These are phyloP conservation scores for Pyrenophora seminiperda DNA, from an alignment of 2,329 filamentous ascomycete species.

Conservation along the genomic window DNA sequence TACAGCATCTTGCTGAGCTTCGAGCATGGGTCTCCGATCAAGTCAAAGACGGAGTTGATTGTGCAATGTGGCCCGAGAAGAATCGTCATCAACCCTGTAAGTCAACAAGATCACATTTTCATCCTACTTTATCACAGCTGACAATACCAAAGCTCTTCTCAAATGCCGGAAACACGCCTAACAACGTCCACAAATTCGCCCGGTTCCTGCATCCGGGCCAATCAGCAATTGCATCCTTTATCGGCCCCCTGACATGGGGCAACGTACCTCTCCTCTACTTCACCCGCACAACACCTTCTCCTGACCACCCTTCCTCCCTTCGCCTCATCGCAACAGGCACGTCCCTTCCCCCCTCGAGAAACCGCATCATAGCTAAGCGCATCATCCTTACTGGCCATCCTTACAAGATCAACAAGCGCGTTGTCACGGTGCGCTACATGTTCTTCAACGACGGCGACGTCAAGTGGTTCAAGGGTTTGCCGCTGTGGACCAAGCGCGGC, in stretches of 20 bases:
- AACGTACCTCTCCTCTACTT: conserved; percentile 90
- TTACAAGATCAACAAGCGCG: conserved; percentile 97
- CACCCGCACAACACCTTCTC: conserved; percentile 59
- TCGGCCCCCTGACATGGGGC: conserved; percentile 91
- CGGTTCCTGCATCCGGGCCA: conserved; percentile 89
- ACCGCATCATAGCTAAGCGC: conserved; percentile 87
- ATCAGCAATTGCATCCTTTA: conserved; percentile 85
- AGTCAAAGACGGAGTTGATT: conserved; percentile 89
- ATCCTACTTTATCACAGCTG: conserved; percentile 7
- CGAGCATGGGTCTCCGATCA: conserved; percentile 75
- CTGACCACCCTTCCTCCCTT: conserved; percentile 52
- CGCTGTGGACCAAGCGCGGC: conserved; percentile 90
- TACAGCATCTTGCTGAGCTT: conserved; percentile 85
- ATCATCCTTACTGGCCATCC: conserved; percentile 94
- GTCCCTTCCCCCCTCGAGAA: conserved; percentile 73
- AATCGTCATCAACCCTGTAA: conserved; percentile 77
- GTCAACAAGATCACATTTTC: neutral
- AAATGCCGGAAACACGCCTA: conserved; percentile 84
- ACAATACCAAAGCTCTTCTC: conserved; percentile 68
- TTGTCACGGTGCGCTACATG: conserved; percentile 98
- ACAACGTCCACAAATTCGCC: conserved; percentile 97
- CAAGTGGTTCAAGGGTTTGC: conserved; percentile 95
- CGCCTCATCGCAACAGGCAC: conserved; percentile 86
- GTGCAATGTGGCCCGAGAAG: conserved; percentile 89
- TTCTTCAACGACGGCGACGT: conserved; percentile 98